Evolutionary conservation across 495 filamentous ascomycete genomes (phyloP), one percentile per base, ranked within the genome.

Genomic region (Schizothecium vesticola): DNA sequence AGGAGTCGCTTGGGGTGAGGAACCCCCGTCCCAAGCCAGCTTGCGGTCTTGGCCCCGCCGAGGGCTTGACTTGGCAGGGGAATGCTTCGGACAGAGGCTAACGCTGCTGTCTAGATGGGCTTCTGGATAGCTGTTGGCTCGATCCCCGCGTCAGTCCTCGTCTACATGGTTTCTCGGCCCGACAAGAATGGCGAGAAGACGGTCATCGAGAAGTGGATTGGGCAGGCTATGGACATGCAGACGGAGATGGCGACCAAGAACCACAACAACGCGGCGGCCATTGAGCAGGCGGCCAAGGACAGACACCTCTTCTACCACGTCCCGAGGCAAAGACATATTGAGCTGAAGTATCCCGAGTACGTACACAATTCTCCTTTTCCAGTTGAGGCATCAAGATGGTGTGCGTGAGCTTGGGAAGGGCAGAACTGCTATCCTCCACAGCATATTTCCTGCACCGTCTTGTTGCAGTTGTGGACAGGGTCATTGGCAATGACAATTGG

Each of bases 261-360:
- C 73, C 59, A 75, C 33, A 67, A 79, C 63, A 79, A 77, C 74
- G 76, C 80, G 13, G 74, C 77, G 21, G 65, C 77, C 0, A 59
- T 82, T 61, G 74, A 83, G 70, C 80, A 85, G 74, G 82, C 82
- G n/a, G 81, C 81, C 61, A 77, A 77, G 69, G 82, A 85, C 74
- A 81, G 75, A 74, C 80, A 82, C 68, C 76, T 85, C 25, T 72
- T 84, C 63, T 63, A 70, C 25, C 60, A 75, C 62, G 69, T 71
- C 57, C 68, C 71, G 65, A 75, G 71, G 70, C 79, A 70, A 73
- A 68, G 36, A 11, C 73, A 77, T 69, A 63, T 78, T 65, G 82
- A 85, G 66, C 74, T 84, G 65, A 78, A 70, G 67, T 82, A 72
- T 58, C 82, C 82, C 25, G 82, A 85, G 82, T 85, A 82, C 33